These are phyloP conservation scores for Pseudognaphalium luteoalbum DNA, from an alignment of 129 eudicot species.

Conservation along the genomic window DNA sequence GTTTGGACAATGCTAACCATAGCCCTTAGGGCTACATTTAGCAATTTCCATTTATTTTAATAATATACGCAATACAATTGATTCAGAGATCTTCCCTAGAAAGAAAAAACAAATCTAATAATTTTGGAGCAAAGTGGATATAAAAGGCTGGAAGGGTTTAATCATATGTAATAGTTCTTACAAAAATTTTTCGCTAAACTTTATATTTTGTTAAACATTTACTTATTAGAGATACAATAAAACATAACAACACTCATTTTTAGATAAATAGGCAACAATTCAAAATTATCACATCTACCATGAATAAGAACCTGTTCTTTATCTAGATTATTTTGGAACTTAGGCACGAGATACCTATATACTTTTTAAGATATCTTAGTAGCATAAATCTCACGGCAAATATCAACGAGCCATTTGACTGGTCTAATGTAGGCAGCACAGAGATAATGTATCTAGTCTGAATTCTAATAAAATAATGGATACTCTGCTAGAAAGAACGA, in stretches of 20 bases:
- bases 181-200: too few relatives aligned
- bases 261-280: background rate
- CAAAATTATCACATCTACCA: background rate
- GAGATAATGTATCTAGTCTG: conserved; percentile 21
- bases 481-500: conserved; percentile 13
- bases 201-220: background rate
- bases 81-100: too few relatives aligned
- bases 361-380: conserved; percentile 13
- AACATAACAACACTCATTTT: background rate
- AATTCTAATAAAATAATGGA: conserved; percentile 6
- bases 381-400: conserved; percentile 17
- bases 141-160: too few relatives aligned
- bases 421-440: conserved; percentile 21
- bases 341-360: conserved; percentile 16
- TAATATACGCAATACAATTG: too few relatives aligned
- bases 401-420: conserved; percentile 20
- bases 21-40: too few relatives aligned
- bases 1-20: too few relatives aligned
- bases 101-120: too few relatives aligned
- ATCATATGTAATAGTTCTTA: too few relatives aligned
- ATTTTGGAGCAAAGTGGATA: too few relatives aligned
- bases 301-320: conserved; percentile 1
- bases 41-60: too few relatives aligned
- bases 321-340: conserved; percentile 17
- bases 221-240: background rate